These are phyloP conservation scores for Scheffersomyces segobiensis DNA, from an alignment of 1,139 yeast genomes.

Conservation along the genomic window DNA sequence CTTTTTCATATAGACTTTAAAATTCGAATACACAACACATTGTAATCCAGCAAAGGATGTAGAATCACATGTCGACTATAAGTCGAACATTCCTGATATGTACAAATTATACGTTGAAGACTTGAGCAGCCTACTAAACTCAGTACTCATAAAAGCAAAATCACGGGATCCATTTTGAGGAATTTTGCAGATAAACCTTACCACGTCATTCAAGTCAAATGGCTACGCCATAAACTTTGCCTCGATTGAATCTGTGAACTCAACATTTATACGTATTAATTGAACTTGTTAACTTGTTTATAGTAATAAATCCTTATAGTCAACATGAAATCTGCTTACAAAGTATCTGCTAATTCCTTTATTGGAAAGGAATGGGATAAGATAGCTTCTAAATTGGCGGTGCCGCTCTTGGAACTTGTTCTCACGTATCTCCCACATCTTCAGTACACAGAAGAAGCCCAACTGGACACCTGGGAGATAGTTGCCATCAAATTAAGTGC, in stretches of 20 bases:
- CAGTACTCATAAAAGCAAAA: background rate
- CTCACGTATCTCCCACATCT: slow-evolving; percentile 35
- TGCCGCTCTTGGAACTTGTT: slow-evolving; percentile 32
- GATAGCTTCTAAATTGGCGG: slow-evolving; percentile 24
- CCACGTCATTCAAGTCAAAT: background rate
- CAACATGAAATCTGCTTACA: background rate
- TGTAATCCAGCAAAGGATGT: no score
- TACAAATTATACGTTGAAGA: no score
- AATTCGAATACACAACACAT: no score
- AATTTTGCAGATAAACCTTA: background rate
- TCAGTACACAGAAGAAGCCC: slow-evolving; percentile 24
- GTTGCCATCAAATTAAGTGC: slow-evolving; percentile 35
- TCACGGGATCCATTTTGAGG: background rate
- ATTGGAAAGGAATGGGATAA: slow-evolving; percentile 29
- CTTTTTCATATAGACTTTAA: no score
- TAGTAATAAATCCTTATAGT: no score
- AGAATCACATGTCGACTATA: no score
- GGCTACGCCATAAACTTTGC: background rate
- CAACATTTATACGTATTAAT: background rate
- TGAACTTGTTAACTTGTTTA: no score
- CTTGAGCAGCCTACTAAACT: no score
- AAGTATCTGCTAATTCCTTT: slow-evolving; percentile 18
- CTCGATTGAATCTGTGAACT: background rate
- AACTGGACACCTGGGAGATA: slow-evolving; percentile 37
- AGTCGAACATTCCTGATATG: no score